phyloP scores from a whole-genome alignment of 495 filamentous ascomycete genomes.

The Tuber aestivum region DNA sequence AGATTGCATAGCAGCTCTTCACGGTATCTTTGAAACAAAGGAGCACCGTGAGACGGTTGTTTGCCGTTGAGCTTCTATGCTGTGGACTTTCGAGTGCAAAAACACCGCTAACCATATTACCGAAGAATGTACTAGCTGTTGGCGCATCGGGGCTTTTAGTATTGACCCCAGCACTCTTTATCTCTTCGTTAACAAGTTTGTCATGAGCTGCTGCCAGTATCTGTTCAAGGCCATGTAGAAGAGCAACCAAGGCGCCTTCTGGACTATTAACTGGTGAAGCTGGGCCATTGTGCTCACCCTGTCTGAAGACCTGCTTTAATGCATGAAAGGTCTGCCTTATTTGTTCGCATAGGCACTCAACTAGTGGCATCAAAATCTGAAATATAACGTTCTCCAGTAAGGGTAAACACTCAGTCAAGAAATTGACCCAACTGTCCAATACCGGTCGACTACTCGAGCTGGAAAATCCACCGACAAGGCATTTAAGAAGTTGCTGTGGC shows the following conservation, averaged over 20 bases:
- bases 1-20: slow-evolving; percentile 82
- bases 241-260: slow-evolving; percentile 64
- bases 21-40: slow-evolving; percentile 97
- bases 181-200: slow-evolving; percentile 68
- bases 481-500: slow-evolving; percentile 71
- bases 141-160: slow-evolving; percentile 76
- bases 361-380: slow-evolving; percentile 80
- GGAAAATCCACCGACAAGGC: slow-evolving; percentile 73
- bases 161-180: slow-evolving; percentile 51
- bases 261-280: slow-evolving; percentile 46
- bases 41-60: slow-evolving; percentile 84
- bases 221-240: slow-evolving; percentile 84
- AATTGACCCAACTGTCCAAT: slow-evolving; percentile 82
- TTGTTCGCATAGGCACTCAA: slow-evolving; percentile 77
- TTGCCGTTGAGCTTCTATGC: slow-evolving; percentile 70
- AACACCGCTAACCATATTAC: slow-evolving; percentile 92
- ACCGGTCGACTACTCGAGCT: slow-evolving; percentile 66
- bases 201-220: slow-evolving; percentile 84
- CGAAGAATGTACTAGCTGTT: slow-evolving; percentile 72
- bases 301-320: slow-evolving; percentile 55
- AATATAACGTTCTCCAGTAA: slow-evolving; percentile 77
- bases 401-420: slow-evolving; percentile 79
- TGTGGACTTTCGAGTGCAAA: slow-evolving; percentile 75
- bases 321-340: slow-evolving; percentile 62
- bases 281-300: slow-evolving; percentile 35